Evolutionary conservation across 805 yeast genomes (phyloP).

Genomic region (Myxozyma melibiosi): DNA sequence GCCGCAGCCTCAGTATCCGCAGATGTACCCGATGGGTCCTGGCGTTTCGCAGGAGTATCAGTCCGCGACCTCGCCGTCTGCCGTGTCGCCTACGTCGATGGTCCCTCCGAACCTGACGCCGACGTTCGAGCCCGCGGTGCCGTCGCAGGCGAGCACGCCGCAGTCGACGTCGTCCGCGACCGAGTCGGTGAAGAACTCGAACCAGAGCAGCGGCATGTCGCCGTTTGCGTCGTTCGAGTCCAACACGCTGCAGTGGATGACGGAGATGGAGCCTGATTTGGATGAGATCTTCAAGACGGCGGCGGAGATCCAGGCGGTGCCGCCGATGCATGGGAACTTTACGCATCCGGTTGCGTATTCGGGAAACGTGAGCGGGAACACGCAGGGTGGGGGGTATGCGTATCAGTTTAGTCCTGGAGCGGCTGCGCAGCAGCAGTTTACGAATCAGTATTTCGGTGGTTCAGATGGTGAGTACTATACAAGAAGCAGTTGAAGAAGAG

Average conservation of each 20-base stretch:
- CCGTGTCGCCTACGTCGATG: slow-evolving; percentile 15
- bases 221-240: slow-evolving; percentile 35
- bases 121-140: background rate
- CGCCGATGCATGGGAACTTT: slow-evolving; percentile 30
- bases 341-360: slow-evolving; percentile 34
- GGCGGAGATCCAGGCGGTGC: slow-evolving; percentile 34
- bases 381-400: slow-evolving; percentile 34
- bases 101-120: slow-evolving; percentile 4
- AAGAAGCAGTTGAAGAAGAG: background rate
- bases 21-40: slow-evolving; percentile 2
- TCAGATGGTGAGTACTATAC: slow-evolving; percentile 1
- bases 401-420: slow-evolving; percentile 34
- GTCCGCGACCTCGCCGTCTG: slow-evolving; percentile 10
- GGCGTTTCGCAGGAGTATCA: background rate
- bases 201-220: slow-evolving; percentile 20
- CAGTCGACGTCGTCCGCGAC: slow-evolving; percentile 20
- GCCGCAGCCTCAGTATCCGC: slow-evolving; percentile 4
- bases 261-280: slow-evolving; percentile 35
- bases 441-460: slow-evolving; percentile 5
- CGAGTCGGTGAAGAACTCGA: slow-evolving; percentile 9
- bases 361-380: slow-evolving; percentile 31
- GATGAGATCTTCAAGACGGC: slow-evolving; percentile 36
- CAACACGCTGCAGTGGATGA: slow-evolving; percentile 35
- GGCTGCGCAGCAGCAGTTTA: slow-evolving; percentile 21
- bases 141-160: slow-evolving; percentile 30